Percentiles rank a stretch among this genome's conserved stretches.
Evolutionary conservation across 2,329 filamentous ascomycete species (phyloP).

Genomic region (Talaromyces marneffei): DNA sequence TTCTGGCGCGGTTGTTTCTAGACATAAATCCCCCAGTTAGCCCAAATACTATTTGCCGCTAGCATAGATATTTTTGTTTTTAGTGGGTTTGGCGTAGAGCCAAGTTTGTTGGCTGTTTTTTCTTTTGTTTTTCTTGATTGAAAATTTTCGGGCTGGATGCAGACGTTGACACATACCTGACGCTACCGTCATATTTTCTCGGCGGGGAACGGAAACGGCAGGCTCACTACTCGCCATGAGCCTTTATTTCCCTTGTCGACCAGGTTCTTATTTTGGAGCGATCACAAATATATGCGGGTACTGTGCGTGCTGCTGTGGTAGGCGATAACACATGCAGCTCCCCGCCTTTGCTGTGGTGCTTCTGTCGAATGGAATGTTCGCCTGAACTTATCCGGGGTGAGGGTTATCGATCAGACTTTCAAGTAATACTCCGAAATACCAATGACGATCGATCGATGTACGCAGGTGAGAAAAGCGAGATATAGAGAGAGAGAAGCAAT

Average conservation of each 20-base stretch:
- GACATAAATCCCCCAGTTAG: constrained; percentile 1
- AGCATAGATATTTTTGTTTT: background rate
- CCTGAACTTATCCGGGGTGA: constrained; percentile 1
- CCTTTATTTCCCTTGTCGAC: background rate
- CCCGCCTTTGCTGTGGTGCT: background rate
- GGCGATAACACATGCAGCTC: background rate
- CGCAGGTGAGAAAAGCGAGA: background rate
- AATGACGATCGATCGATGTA: background rate
- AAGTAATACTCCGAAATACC: constrained; percentile 4
- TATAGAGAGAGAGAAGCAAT: background rate
- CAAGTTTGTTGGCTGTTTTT: background rate
- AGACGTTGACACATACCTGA: constrained; percentile 14
- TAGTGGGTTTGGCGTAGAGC: background rate
- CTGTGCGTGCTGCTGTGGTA: background rate
- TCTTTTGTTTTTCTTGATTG: background rate
- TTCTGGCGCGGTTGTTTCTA: constrained; percentile 1
- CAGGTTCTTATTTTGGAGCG: background rate
- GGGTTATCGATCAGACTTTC: background rate
- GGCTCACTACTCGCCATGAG: constrained; percentile 10
- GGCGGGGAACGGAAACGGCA: constrained; percentile 16
- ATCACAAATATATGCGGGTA: background rate
- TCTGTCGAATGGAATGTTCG: constrained; percentile 6
- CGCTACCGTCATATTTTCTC: constrained; percentile 13
- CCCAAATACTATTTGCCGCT: background rate
- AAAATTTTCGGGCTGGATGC: background rate